Base-by-base conservation (phyloP, 805 yeast species). In the Yarrowia keelungensis region DNA sequence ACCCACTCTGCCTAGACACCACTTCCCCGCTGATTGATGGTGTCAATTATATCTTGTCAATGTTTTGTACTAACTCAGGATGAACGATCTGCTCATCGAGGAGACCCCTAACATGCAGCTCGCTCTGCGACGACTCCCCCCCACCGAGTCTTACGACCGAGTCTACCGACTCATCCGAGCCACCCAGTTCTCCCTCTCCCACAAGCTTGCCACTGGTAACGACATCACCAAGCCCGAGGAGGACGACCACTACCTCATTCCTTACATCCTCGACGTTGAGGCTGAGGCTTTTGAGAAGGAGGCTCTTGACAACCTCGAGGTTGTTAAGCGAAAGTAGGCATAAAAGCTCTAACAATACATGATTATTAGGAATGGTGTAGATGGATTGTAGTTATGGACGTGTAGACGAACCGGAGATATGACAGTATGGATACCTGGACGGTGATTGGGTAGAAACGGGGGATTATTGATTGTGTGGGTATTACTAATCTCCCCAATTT, bases 261-360 rank as follows among this genome's bases (percentile, higher is more conserved):
- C 97, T 74, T 90, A 90, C 83, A 83, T 95, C 71, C 85, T 93
- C 77, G 98, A 95, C 84, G 96, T 94, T 71, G 98, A 95, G 84
- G 91, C 91, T 75, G 98, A 91, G 81, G 89, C 88, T 62, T 83
- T 85, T 72, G 99, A 95, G 84, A 92, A 89, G 82, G 88, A 85
- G 71, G 95, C 89, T 77, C 87, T 95, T 77, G 97, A 95, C 85
- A 89, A 91, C 85, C 83, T 91, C 74, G 81, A 75, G 69, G 81
- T 83, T 69, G 74, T 56, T 9, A 53, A 69, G 75, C 64, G 74
- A 72, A 53, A 43, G 49, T 59, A 59, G 51, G 65, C 65, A 59
- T 35, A 59, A 59, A 43, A 59, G 65, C 59, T 66, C 70, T 68
- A 47, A 43, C 61, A 68, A 66, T 42, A 68, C 59, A 59, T 59